Evolutionary conservation across 2,329 filamentous ascomycete species (phyloP), one percentile per base, ranked within the genome.

Genomic region (Cercospora janseana): DNA sequence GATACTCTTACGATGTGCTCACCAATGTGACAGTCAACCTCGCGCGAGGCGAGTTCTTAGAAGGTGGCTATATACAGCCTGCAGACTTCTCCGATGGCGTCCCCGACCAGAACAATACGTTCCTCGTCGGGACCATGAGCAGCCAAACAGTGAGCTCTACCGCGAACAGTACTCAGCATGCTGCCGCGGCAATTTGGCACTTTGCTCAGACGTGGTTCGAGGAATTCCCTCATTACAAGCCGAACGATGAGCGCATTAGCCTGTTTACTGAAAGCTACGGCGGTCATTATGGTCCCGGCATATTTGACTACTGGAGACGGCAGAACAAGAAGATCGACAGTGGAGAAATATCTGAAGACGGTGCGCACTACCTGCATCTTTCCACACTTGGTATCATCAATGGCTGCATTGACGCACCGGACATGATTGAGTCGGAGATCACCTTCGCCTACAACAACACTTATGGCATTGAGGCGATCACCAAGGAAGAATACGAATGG

Each of bases 181-280:
- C 64, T 24, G 63, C 64, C 12, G 55, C 59, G 2, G 79, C 80
- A 3, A 69, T 81, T 9, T 86, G 82, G 80, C 81, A 86, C 59
- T 78, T 85, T 61, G 65, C 83, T 10, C 81, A 84, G 59, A 79
- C 62, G 1, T 66, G 58, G 61, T 66, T 86, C 21, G 71, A 63
- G 34, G 62, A 65, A 48, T 66, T 67, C 16, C 63, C 63, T 1
- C 42, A 58, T 8, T 65, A 66, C 55, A 65, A 66, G 52, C 67
- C 72, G 2, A 68, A 82, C 13, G 79, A 79, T 4, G 62, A 66
- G 47, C 58, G 59, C 4, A 75, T 88, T 46, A 82, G 83, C 59
- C 69, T 88, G 4, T 87, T 86, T 54, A 77, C 82, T 1, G 83
- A 88, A 65, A 85, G 81, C 60, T 88, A 88, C 63, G 85, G 85